phyloP scores from a whole-genome alignment of 345 rosid genomes.

The Carallia brachiata region DNA sequence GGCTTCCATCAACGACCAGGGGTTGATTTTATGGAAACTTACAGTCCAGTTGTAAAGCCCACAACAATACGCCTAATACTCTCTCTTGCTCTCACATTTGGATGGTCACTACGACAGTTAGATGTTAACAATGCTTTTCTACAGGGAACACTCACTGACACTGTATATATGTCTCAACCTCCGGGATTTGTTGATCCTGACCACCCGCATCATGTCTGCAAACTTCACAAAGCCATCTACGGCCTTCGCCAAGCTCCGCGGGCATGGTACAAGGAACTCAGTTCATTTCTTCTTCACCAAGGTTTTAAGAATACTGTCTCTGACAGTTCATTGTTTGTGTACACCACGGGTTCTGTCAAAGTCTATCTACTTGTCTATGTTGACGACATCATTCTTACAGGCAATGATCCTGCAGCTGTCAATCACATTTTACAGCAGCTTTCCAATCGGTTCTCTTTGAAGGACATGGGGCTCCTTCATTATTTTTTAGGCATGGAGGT shows the following conservation, averaged over 20 bases:
- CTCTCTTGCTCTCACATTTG: neutral
- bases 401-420: neutral
- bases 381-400: too few species aligned
- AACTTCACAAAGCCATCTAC: neutral
- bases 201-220: neutral
- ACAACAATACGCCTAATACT: neutral
- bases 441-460: neutral
- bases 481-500: neutral
- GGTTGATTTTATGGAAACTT: neutral
- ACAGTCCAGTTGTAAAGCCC: constrained; percentile 8
- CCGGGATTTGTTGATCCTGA: neutral
- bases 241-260: neutral
- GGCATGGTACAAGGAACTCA: neutral
- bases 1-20: too few species aligned
- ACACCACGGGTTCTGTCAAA: too few species aligned
- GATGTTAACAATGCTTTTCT: too few species aligned
- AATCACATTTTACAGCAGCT: too few species aligned
- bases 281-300: neutral
- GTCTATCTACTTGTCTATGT: neutral
- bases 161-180: neutral
- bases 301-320: neutral
- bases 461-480: neutral
- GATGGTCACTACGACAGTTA: neutral
- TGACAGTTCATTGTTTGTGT: neutral
- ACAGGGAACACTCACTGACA: neutral